Percentiles rank a stretch among this genome's conserved stretches.
Evolutionary conservation across 2,329 filamentous ascomycete species (phyloP).

Genomic region (Harringtonia aguacate): DNA sequence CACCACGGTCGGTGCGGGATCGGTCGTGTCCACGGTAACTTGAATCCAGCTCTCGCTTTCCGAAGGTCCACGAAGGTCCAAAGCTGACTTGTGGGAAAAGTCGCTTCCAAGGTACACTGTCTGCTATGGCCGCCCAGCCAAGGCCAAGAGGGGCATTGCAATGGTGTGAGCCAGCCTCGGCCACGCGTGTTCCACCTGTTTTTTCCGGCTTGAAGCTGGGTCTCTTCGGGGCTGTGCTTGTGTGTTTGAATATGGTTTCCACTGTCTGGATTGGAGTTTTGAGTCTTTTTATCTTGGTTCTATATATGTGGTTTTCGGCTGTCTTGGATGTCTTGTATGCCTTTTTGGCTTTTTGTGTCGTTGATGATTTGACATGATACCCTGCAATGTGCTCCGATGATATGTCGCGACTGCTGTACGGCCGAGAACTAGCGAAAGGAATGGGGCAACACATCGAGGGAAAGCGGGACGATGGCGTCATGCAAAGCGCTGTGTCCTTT

Average conservation of each 20-base stretch:
- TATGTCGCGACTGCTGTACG: conserved; percentile 7
- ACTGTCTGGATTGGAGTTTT: background rate
- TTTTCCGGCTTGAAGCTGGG: too few species aligned
- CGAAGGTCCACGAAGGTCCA: background rate
- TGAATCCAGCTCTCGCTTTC: background rate
- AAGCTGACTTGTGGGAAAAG: conserved; percentile 5
- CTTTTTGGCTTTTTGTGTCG: conserved; percentile 2
- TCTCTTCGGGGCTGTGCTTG: too few species aligned
- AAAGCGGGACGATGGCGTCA: too few species aligned
- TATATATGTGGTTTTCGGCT: conserved; percentile 1
- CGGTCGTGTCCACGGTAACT: conserved; percentile 66
- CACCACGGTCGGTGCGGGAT: conserved; percentile 69
- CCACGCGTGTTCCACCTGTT: background rate
- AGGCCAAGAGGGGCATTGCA: conserved; percentile 10
- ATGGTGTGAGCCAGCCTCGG: background rate
- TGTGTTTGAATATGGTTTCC: background rate
- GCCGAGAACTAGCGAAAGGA: conserved; percentile 1
- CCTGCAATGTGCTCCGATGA: conserved; percentile 8
- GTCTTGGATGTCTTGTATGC: conserved; percentile 4
- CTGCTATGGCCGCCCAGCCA: conserved; percentile 14
- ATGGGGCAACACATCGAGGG: too few species aligned
- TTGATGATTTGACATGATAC: conserved; percentile 14
- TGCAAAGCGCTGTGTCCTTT: too few species aligned
- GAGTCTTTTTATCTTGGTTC: conserved; percentile 2
- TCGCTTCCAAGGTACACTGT: conserved; percentile 13